These are phyloP conservation scores for Wickerhamomyces queroliae DNA, from an alignment of 805 yeast genomes.

Conservation along the genomic window DNA sequence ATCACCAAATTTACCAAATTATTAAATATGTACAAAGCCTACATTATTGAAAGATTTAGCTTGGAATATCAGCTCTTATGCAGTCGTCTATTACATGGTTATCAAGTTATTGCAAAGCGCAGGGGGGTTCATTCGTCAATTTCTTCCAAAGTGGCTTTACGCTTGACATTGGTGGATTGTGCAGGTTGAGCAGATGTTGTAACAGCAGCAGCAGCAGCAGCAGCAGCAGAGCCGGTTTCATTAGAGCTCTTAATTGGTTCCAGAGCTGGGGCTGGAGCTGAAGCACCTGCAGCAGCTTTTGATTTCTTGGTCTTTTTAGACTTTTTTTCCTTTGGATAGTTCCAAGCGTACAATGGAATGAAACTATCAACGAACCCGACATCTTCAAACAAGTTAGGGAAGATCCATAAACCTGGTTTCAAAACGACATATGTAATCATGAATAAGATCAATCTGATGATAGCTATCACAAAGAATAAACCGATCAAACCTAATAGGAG, in stretches of 20 bases:
- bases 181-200: conserved; percentile 1
- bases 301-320: conserved; percentile 8
- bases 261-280: conserved; percentile 5
- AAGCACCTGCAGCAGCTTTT: conserved; percentile 1
- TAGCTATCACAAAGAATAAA: conserved; percentile 69
- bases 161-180: conserved; percentile 7
- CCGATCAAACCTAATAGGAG: conserved; percentile 68
- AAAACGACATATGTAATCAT: conserved; percentile 48
- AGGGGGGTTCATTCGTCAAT: conserved; percentile 15
- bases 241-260: background rate
- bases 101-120: background rate
- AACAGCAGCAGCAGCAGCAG: background rate
- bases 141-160: conserved; percentile 26
- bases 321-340: conserved; percentile 26
- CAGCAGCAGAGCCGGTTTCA: conserved; percentile 6
- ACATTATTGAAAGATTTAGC: no score
- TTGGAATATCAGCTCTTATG: no score
- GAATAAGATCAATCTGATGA: conserved; percentile 71
- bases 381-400: conserved; percentile 94
- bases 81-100: no score
- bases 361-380: conserved; percentile 92
- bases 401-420: conserved; percentile 86
- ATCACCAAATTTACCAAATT: no score
- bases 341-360: conserved; percentile 65
- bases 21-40: no score